Conservation (phyloP, 164 flowering plant species). For the Saururus chinensis region DNA sequence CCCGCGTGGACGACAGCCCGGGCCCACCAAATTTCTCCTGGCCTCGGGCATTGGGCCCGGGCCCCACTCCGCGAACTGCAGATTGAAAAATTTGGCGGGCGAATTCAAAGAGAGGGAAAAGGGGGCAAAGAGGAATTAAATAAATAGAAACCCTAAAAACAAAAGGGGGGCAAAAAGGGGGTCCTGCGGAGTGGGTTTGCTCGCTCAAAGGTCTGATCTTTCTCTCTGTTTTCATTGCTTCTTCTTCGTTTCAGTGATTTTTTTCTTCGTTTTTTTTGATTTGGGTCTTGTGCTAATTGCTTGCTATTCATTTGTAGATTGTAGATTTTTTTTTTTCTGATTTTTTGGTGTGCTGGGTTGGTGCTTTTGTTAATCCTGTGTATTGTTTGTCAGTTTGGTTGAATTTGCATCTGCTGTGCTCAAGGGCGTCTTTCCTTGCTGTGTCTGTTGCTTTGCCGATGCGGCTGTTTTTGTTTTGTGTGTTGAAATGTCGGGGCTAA, state of each 20-base stretch:
- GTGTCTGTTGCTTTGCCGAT: not conserved
- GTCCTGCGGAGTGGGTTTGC: not conserved
- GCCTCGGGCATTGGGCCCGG: no score
- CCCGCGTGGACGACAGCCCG: no score
- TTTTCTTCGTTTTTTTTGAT: no score
- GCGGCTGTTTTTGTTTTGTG: not conserved
- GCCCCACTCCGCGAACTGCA: not conserved
- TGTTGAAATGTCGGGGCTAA: not conserved
- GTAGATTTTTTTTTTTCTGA: not conserved
- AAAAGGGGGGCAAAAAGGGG: not conserved
- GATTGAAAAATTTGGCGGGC: conserved; percentile 10
- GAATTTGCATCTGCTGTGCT: not conserved
- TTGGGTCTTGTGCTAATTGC: not conserved
- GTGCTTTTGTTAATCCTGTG: no score
- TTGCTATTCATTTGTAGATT: not conserved
- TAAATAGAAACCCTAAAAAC: not conserved
- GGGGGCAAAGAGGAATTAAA: not conserved
- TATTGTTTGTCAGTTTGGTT: not conserved
- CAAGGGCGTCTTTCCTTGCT: not conserved
- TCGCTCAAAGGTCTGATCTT: not conserved
- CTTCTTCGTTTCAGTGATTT: not conserved
- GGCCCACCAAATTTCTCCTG: no score
- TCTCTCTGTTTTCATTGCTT: not conserved
- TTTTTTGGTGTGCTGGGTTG: not conserved
- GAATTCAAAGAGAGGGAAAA: conserved; percentile 1